Percentiles rank a stretch among this genome's conserved stretches.
phyloP scores from a whole-genome alignment of 495 filamentous ascomycete species.

The Penicillium ucsense region DNA sequence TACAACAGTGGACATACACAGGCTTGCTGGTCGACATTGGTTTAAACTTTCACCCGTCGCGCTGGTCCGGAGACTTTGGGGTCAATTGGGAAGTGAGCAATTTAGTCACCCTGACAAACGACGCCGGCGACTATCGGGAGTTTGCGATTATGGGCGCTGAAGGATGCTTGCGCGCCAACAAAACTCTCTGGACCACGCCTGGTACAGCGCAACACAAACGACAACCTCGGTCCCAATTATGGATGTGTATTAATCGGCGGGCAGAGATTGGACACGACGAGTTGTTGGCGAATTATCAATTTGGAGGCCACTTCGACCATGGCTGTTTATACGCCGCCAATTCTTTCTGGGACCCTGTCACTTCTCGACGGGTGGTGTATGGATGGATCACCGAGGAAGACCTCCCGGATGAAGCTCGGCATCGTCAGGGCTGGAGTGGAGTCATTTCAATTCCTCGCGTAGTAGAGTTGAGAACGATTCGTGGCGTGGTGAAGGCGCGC shows the following conservation, averaged over 20 bases:
- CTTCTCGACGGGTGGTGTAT: slow-evolving; percentile 20
- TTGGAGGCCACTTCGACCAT: slow-evolving; percentile 27
- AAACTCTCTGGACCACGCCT: not conserved
- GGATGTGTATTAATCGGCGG: slow-evolving; percentile 21
- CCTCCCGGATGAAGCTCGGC: slow-evolving; percentile 22
- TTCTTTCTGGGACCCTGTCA: slow-evolving; percentile 28
- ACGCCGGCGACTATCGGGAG: slow-evolving; percentile 28
- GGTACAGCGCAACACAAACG: slow-evolving; percentile 13
- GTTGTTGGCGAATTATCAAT: slow-evolving; percentile 16
- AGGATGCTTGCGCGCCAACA: slow-evolving; percentile 20
- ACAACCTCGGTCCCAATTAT: slow-evolving; percentile 21
- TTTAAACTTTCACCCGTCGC: slow-evolving; percentile 33
- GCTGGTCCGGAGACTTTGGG: slow-evolving; percentile 41
- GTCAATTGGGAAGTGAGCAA: slow-evolving; percentile 52
- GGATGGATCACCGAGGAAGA: slow-evolving; percentile 34
- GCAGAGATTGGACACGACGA: not conserved
- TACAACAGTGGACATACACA: slow-evolving; percentile 43
- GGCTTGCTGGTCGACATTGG: slow-evolving; percentile 37
- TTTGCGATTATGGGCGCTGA: slow-evolving; percentile 43
- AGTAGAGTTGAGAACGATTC: slow-evolving; percentile 16
- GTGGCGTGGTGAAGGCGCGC: slow-evolving; percentile 20
- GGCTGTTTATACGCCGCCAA: slow-evolving; percentile 31
- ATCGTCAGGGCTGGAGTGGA: slow-evolving; percentile 33
- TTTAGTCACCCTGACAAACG: slow-evolving; percentile 32
- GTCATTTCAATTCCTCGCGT: slow-evolving; percentile 27